phyloP scores from a whole-genome alignment of 1,139 yeast species.

The Candida sp. region DNA sequence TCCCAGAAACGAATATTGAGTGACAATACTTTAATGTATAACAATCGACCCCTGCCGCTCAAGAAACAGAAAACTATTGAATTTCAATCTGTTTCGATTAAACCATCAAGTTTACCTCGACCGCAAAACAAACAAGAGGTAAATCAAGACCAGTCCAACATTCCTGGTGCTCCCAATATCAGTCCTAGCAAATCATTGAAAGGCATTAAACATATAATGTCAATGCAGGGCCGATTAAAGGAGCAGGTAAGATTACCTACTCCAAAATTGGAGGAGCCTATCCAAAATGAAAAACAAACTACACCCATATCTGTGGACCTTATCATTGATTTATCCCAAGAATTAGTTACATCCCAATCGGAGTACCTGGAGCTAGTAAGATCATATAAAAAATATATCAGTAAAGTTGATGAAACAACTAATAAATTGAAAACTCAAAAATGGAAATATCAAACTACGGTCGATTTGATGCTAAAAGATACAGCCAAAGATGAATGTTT shows the following conservation, averaged over 20 bases:
- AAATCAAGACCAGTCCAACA: slow-evolving; percentile 2
- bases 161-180: slow-evolving; percentile 5
- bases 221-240: slow-evolving; percentile 3
- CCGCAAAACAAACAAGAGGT: slow-evolving; percentile 4
- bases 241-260: neutral
- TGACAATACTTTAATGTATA: neutral
- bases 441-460: slow-evolving; percentile 22
- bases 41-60: neutral
- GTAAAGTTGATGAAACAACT: slow-evolving; percentile 15
- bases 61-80: slow-evolving; percentile 7
- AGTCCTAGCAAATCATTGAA: slow-evolving; percentile 5
- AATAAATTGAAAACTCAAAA: slow-evolving; percentile 14
- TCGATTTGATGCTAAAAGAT: slow-evolving; percentile 22
- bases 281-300: neutral
- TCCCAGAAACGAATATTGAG: slow-evolving; percentile 4
- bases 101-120: slow-evolving; percentile 7
- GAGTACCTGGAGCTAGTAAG: neutral
- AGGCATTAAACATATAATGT: slow-evolving; percentile 6
- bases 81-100: slow-evolving; percentile 8
- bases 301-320: neutral
- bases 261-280: neutral
- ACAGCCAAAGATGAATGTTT: slow-evolving; percentile 26
- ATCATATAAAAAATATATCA: slow-evolving; percentile 3
- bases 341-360: slow-evolving; percentile 2
- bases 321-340: slow-evolving; percentile 1